Evolutionary conservation across 2,329 filamentous ascomycete species (phyloP).

Genomic region (Drechslerella stenobrocha): DNA sequence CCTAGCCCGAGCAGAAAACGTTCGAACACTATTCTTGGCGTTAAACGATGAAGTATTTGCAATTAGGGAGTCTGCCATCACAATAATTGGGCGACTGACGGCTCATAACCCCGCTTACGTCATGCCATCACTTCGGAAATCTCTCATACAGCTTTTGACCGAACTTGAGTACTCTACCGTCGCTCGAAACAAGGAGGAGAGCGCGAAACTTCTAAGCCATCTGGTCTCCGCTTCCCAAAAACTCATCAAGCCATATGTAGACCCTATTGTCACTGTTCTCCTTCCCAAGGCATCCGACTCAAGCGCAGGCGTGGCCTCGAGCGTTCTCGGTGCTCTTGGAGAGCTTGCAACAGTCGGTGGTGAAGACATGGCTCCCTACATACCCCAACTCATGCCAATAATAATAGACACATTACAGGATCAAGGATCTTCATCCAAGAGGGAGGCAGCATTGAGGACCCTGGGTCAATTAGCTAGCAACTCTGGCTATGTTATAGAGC

Average conservation of each 20-base stretch:
- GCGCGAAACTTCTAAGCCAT: conserved; percentile 86
- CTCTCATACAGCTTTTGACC: conserved; percentile 91
- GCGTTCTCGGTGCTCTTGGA: conserved; percentile 91
- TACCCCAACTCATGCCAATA: conserved; percentile 88
- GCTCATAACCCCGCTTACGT: conserved; percentile 94
- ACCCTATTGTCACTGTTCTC: conserved; percentile 93
- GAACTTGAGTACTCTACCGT: conserved; percentile 96
- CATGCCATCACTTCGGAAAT: conserved; percentile 90
- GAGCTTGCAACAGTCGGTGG: conserved; percentile 92
- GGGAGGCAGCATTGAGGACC: conserved; percentile 86
- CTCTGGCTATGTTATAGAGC: conserved; percentile 94
- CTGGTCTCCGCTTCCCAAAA: conserved; percentile 90
- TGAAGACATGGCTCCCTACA: conserved; percentile 88
- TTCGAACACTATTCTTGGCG: conserved; percentile 90
- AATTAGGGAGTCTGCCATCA: conserved; percentile 91
- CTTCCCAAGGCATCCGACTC: conserved; percentile 85
- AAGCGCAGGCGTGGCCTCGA: conserved; percentile 85
- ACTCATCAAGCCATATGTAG: conserved; percentile 93
- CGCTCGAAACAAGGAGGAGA: conserved; percentile 92
- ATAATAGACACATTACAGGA: conserved; percentile 94
- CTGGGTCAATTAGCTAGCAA: conserved; percentile 92
- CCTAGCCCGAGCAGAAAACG: conserved; percentile 95
- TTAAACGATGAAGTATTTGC: conserved; percentile 92
- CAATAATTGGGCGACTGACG: conserved; percentile 91
- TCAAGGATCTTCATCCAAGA: conserved; percentile 83